Evolutionary conservation across 192 early-diverging fungal species (phyloP).

Genomic region (Mortierella hygrophila): DNA sequence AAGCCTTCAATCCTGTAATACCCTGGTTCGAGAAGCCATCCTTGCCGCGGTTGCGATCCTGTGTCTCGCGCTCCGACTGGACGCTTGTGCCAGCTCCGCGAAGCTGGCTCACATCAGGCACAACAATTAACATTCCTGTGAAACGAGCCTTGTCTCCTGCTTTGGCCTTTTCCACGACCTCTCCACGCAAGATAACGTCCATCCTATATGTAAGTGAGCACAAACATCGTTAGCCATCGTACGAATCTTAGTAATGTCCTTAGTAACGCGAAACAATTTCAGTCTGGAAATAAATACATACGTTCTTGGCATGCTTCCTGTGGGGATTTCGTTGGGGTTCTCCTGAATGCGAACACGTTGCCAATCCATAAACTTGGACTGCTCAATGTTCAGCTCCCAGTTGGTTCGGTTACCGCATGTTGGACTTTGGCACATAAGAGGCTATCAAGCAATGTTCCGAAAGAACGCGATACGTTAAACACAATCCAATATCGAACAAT

Average conservation of each 20-base stretch:
- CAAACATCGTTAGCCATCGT: not conserved
- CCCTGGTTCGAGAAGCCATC: slow-evolving; percentile 81
- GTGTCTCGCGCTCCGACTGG: slow-evolving; percentile 49
- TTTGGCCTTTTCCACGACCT: slow-evolving; percentile 94
- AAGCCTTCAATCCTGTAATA: slow-evolving; percentile 85
- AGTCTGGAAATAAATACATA: slow-evolving; percentile 36
- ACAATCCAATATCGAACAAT: not conserved
- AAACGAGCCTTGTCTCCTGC: slow-evolving; percentile 94
- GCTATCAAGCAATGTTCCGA: slow-evolving; percentile 56
- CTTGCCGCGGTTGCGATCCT: slow-evolving; percentile 52
- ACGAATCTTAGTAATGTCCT: not conserved
- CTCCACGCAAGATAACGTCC: slow-evolving; percentile 95
- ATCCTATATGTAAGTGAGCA: slow-evolving; percentile 61
- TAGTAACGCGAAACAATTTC: not conserved
- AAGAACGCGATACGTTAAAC: not conserved
- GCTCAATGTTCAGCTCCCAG: slow-evolving; percentile 87
- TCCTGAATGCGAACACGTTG: slow-evolving; percentile 97
- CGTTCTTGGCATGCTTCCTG: slow-evolving; percentile 97
- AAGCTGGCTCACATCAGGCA: slow-evolving; percentile 92
- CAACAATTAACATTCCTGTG: slow-evolving; percentile 90
- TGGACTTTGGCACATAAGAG: slow-evolving; percentile 84
- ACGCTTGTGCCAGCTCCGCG: slow-evolving; percentile 72
- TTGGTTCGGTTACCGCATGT: slow-evolving; percentile 84
- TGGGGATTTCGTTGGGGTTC: slow-evolving; percentile 94
- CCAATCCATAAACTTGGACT: slow-evolving; percentile 96